Evolutionary conservation across 2,329 filamentous ascomycete genomes (phyloP).

Genomic region (Penicillium sp.): DNA sequence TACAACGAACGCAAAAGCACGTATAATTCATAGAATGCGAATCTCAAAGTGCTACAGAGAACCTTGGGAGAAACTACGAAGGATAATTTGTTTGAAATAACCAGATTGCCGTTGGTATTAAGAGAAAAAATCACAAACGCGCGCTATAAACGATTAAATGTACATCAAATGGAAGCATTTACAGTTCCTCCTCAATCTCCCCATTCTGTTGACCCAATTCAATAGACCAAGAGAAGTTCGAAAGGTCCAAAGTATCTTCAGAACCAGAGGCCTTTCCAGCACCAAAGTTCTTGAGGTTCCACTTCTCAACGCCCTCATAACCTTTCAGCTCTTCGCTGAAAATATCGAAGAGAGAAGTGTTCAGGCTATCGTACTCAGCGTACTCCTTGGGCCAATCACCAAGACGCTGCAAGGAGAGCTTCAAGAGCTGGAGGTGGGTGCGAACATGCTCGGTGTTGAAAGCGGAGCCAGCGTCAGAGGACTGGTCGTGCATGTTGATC

Average conservation of each 20-base stretch:
- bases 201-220: slow-evolving; percentile 12
- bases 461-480: slow-evolving; percentile 12
- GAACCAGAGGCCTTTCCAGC: slow-evolving; percentile 49
- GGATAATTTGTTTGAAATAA: not conserved
- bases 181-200: slow-evolving; percentile 24
- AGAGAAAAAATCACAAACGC: not conserved
- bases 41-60: too few relatives aligned
- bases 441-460: slow-evolving; percentile 33
- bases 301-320: slow-evolving; percentile 50
- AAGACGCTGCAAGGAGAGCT: slow-evolving; percentile 41
- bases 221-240: slow-evolving; percentile 30
- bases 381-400: slow-evolving; percentile 51
- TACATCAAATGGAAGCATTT: not conserved
- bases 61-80: not conserved
- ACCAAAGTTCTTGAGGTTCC: slow-evolving; percentile 48
- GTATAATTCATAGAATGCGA: too few relatives aligned
- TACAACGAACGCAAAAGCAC: too few relatives aligned
- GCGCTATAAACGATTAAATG: not conserved
- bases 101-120: not conserved
- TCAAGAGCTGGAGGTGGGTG: slow-evolving; percentile 41
- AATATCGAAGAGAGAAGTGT: slow-evolving; percentile 45
- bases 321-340: slow-evolving; percentile 46
- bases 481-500: slow-evolving; percentile 21
- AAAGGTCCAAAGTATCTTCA: slow-evolving; percentile 26
- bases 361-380: slow-evolving; percentile 51